Evolutionary conservation across 2,329 filamentous ascomycete genomes (phyloP).

Genomic region (Sporothrix mexicana): DNA sequence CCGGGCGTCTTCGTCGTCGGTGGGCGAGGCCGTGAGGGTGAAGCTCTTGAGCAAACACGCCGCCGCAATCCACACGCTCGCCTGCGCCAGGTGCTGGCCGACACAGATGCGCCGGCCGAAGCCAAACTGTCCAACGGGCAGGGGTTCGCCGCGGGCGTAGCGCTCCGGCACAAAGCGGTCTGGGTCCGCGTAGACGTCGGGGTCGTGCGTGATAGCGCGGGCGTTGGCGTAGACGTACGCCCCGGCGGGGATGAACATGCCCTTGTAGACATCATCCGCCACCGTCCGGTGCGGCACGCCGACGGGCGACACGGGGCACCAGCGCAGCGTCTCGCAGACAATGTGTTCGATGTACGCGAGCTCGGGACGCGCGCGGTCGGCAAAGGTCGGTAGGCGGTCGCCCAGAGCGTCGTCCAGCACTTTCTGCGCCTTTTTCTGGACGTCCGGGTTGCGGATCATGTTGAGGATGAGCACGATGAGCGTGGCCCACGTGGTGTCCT

Average conservation of each 20-base stretch:
- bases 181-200: conserved; percentile 47
- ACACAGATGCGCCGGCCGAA: conserved; percentile 59
- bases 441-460: conserved; percentile 51
- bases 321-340: conserved; percentile 54
- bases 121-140: conserved; percentile 54
- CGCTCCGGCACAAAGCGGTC: conserved; percentile 50
- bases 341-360: conserved; percentile 53
- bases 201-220: conserved; percentile 55
- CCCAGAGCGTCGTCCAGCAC: conserved; percentile 53
- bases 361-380: conserved; percentile 43
- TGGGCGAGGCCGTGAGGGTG: conserved; percentile 41
- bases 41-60: conserved; percentile 49
- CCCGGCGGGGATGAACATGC: conserved; percentile 39
- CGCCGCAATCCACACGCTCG: conserved; percentile 50
- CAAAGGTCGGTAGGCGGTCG: conserved; percentile 48
- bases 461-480: conserved; percentile 54
- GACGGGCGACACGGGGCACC: conserved; percentile 50
- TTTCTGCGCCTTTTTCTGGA: conserved; percentile 50
- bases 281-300: conserved; percentile 51
- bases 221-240: conserved; percentile 52
- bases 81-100: conserved; percentile 50
- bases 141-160: conserved; percentile 50
- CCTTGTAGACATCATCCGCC: conserved; percentile 51
- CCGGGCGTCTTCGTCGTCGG: conserved; percentile 22
- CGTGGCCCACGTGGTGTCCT: conserved; percentile 52